Evolutionary conservation across 2,329 filamentous ascomycete genomes (phyloP).

Genomic region (Spiromastix sp.): DNA sequence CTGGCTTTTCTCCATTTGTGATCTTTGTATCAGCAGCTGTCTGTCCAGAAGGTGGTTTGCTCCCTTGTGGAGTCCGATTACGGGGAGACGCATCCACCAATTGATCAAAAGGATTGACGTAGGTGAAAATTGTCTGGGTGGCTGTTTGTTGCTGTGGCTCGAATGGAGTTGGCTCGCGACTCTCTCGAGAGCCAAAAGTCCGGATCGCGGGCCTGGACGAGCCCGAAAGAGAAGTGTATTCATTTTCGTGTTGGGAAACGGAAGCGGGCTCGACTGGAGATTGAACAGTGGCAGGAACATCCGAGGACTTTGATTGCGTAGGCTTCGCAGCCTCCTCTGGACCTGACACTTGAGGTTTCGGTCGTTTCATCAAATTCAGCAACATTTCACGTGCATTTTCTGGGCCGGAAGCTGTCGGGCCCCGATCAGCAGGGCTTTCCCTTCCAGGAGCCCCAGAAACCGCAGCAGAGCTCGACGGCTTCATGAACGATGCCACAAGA

Average conservation of each 20-base stretch:
- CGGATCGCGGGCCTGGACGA: slow-evolving; percentile 23
- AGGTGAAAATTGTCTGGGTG: slow-evolving; percentile 49
- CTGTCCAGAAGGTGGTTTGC: slow-evolving; percentile 24
- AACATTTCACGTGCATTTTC: slow-evolving; percentile 75
- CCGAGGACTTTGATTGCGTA: slow-evolving; percentile 12
- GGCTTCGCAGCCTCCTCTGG: slow-evolving; percentile 14
- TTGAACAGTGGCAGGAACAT: slow-evolving; percentile 11
- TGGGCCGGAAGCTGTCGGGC: slow-evolving; percentile 29
- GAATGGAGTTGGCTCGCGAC: slow-evolving; percentile 23
- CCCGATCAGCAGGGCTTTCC: slow-evolving; percentile 12
- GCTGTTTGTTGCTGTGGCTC: slow-evolving; percentile 29
- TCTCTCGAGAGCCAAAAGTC: slow-evolving; percentile 20
- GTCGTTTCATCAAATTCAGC: slow-evolving; percentile 72
- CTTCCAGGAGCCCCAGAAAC: slow-evolving; percentile 16
- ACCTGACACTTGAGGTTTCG: slow-evolving; percentile 35
- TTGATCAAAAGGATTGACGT: slow-evolving; percentile 63
- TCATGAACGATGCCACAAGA: slow-evolving; percentile 47
- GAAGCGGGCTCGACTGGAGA: too few species aligned
- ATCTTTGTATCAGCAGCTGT: slow-evolving; percentile 28
- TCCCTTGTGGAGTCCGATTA: slow-evolving; percentile 43
- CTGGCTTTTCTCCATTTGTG: too few species aligned
- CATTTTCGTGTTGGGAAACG: too few species aligned
- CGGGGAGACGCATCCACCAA: slow-evolving; percentile 56
- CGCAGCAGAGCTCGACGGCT: slow-evolving; percentile 22
- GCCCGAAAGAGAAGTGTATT: too few species aligned